These are phyloP conservation scores for Penicillium samsonianum DNA, from an alignment of 495 filamentous ascomycete genomes.

Conservation along the genomic window DNA sequence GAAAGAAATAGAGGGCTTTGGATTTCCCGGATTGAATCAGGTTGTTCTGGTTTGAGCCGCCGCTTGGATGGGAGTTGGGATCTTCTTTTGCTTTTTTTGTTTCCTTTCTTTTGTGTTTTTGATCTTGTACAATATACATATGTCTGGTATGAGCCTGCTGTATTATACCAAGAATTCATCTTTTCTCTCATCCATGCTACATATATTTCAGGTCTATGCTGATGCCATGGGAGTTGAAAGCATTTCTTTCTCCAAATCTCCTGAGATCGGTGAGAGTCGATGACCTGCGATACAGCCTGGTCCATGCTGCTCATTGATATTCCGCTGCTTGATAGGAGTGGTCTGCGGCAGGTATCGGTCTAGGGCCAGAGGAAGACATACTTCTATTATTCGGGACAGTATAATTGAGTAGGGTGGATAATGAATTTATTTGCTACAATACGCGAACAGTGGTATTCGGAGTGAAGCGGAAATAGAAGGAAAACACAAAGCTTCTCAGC, in stretches of 20 bases:
- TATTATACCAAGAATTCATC: constrained; percentile 18
- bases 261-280: too few species aligned
- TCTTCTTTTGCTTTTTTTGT: constrained; percentile 12
- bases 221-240: too few species aligned
- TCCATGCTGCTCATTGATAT: too few species aligned
- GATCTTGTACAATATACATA: constrained; percentile 35
- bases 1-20: constrained; percentile 29
- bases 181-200: neutral
- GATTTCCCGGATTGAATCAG: neutral
- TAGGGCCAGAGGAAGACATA: neutral
- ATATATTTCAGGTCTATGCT: neutral
- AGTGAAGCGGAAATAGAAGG: constrained; percentile 6
- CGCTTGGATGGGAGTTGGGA: constrained; percentile 26
- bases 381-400: neutral
- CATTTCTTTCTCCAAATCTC: too few species aligned
- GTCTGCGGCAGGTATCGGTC: neutral
- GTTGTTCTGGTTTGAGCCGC: constrained; percentile 6
- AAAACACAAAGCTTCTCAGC: constrained; percentile 6
- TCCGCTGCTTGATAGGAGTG: too few species aligned
- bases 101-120: constrained; percentile 20
- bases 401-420: neutral
- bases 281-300: too few species aligned
- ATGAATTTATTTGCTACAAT: constrained; percentile 18
- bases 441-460: constrained; percentile 23
- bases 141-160: constrained; percentile 19